Conservation (phyloP, 257 asterid genomes). For the Penstemon newberryi region DNA sequence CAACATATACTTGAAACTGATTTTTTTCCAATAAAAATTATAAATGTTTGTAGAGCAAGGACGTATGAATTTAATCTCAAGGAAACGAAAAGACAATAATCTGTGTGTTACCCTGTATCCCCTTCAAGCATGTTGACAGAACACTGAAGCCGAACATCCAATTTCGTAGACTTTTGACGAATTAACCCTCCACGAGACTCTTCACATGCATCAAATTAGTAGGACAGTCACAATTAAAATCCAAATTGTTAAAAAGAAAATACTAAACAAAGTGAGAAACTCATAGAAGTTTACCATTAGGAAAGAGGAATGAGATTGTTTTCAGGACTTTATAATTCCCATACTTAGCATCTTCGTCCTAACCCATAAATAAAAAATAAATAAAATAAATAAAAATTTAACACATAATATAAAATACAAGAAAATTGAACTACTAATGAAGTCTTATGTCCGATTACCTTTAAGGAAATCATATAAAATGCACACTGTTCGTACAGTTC, state of each 20-base stretch:
- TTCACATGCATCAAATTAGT: constrained; percentile 25
- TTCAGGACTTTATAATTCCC: constrained; percentile 65
- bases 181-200: constrained; percentile 41
- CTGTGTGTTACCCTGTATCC: constrained; percentile 74
- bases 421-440: not conserved
- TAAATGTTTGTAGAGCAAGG: not conserved
- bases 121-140: constrained; percentile 96
- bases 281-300: constrained; percentile 44
- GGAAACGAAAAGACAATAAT: not conserved
- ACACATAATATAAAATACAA: not conserved
- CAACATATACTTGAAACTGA: not conserved
- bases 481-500: constrained; percentile 75
- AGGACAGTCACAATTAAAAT: constrained; percentile 7
- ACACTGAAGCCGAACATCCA: constrained; percentile 66
- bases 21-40: not conserved
- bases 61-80: not conserved
- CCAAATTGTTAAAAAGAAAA: constrained; percentile 12
- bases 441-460: constrained; percentile 36
- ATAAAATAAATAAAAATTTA: not conserved
- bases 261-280: constrained; percentile 1
- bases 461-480: constrained; percentile 47
- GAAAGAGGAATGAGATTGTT: constrained; percentile 68
- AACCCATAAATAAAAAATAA: constrained; percentile 16
- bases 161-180: constrained; percentile 46
- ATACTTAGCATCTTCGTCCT: constrained; percentile 53